Evolutionary conservation across 2,329 filamentous ascomycete species (phyloP).

Genomic region (Exophiala lecanii-corni): DNA sequence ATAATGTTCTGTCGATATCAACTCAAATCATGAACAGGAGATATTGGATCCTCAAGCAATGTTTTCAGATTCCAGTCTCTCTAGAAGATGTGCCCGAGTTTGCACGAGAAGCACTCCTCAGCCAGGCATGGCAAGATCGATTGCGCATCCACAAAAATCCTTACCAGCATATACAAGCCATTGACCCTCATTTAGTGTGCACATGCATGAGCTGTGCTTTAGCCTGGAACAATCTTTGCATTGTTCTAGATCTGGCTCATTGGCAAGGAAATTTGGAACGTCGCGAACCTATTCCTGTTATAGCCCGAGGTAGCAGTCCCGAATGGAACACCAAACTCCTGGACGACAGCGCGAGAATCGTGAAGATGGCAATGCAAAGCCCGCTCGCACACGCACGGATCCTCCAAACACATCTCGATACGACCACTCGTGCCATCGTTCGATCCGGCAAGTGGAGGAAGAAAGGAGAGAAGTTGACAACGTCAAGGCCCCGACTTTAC

Average conservation of each 20-base stretch:
- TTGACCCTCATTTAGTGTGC: constrained; percentile 20
- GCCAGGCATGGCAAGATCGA: constrained; percentile 20
- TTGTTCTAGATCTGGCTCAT: constrained; percentile 25
- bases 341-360: constrained; percentile 19
- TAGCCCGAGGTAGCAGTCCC: constrained; percentile 22
- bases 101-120: constrained; percentile 19
- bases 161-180: constrained; percentile 25
- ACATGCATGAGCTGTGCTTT: constrained; percentile 27
- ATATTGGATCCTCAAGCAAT: constrained; percentile 23
- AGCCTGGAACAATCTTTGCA: constrained; percentile 26
- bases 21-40: constrained; percentile 17
- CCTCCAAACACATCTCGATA: constrained; percentile 23
- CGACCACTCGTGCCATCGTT: constrained; percentile 23
- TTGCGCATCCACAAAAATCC: constrained; percentile 23
- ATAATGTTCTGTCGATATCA: constrained; percentile 21
- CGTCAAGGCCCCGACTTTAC: constrained; percentile 19
- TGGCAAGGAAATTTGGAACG: constrained; percentile 25
- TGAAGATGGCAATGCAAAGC: constrained; percentile 19
- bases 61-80: constrained; percentile 22
- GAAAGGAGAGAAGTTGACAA: constrained; percentile 17
- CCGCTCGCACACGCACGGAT: constrained; percentile 22
- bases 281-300: constrained; percentile 25
- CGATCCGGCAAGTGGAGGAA: constrained; percentile 21
- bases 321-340: constrained; percentile 25
- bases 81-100: constrained; percentile 16